These are phyloP conservation scores for Psilocybe cyanescens DNA, from an alignment of 768 basidiomycete species.

Conservation along the genomic window DNA sequence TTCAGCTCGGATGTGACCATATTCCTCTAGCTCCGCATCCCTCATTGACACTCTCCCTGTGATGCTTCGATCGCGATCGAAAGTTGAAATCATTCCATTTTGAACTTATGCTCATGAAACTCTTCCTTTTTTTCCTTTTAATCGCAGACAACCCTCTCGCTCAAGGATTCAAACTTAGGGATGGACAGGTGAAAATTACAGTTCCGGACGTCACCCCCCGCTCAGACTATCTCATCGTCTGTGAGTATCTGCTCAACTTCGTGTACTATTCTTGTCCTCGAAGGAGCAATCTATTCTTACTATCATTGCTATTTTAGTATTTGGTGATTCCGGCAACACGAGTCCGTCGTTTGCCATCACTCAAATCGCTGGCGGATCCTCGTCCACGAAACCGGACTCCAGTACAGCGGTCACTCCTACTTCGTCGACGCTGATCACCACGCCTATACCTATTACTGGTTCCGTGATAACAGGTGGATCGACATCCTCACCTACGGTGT, in stretches of 20 bases:
- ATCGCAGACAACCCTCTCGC: conserved; percentile 61
- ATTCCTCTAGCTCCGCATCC: background rate
- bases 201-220: conserved; percentile 53
- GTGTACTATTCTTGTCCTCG: background rate
- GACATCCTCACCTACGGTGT: conserved; percentile 13
- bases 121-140: conserved; percentile 25
- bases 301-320: conserved; percentile 41
- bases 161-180: conserved; percentile 50
- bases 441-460: conserved; percentile 36
- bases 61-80: conserved; percentile 1
- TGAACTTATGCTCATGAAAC: conserved; percentile 11
- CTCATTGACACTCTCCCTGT: background rate
- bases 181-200: conserved; percentile 50
- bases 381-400: conserved; percentile 11
- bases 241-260: conserved; percentile 46
- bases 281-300: background rate
- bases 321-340: conserved; percentile 70
- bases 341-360: conserved; percentile 65
- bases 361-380: conserved; percentile 38
- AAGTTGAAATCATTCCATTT: background rate
- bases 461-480: conserved; percentile 32
- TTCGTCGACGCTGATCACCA: conserved; percentile 28
- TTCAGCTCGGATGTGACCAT: background rate
- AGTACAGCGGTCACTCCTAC: conserved; percentile 24
- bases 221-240: conserved; percentile 60